Evolutionary conservation across 768 basidiomycete species (phyloP), one percentile per base, ranked within the genome.

Genomic region (Collybia nuda): DNA sequence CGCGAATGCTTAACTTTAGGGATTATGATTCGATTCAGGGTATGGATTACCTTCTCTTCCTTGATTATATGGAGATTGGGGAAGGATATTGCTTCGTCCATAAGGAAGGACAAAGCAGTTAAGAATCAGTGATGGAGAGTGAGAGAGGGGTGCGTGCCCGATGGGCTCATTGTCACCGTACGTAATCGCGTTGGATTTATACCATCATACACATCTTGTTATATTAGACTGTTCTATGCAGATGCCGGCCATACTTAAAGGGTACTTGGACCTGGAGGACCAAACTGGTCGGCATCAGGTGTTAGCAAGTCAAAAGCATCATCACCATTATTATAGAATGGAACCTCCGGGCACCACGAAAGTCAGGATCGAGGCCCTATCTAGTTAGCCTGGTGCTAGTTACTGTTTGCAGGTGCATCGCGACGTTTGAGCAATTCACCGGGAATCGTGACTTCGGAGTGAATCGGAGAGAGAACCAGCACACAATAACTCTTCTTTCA

Each of bases 41-140:
- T 67, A 11, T 71, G 69, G 69, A 56, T 66, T 37, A 56, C 53
- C 38, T 58, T 68, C 39, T 71, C 66, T 56, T 54, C 62, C 26
- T 56, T 67, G 55, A 74, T 74, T 44, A 69, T 70, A 44, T 46
- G 60, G 48, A 65, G 62, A 43, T 61, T 74, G 8, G 72, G 71
- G 11, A 56, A 57, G 19, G 72, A 74, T 52, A 71, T 74, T 40
- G 51, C 53, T 23, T 47, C 56, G 26, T 57, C 44, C 26, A 58
- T 61, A 21, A 49, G 51, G 54, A 53, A 40, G 12, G 50, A 52
- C 47, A 55, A 37, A 29, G 40, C 49, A 32, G 50, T 46, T 44
- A 60, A 60, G 52, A 47, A 42, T 29, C 52, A 54, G 52, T 60
- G 52, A 53, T 54, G 43, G 14, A 26, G 15, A 17, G 35, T 40